These are phyloP conservation scores for Fusarium drepaniforme DNA, from an alignment of 2,329 filamentous ascomycete species.

Conservation along the genomic window DNA sequence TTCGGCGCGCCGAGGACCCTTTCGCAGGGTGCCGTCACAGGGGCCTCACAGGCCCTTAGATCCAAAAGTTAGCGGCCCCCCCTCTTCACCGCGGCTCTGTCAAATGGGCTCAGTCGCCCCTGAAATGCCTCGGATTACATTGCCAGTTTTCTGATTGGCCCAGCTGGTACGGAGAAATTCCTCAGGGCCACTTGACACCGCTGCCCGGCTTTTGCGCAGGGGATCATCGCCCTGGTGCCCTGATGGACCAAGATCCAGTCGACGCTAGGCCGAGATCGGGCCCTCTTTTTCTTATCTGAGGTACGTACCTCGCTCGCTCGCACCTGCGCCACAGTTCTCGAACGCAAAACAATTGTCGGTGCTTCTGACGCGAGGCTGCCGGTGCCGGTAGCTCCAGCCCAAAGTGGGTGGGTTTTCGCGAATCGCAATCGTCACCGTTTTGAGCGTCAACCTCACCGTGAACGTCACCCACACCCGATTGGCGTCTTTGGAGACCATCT, in stretches of 20 bases:
- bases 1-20: slow-evolving; percentile 22
- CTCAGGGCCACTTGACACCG: slow-evolving; percentile 31
- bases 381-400: slow-evolving; percentile 13
- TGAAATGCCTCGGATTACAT: slow-evolving; percentile 47
- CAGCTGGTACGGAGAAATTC: slow-evolving; percentile 38
- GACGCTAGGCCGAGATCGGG: slow-evolving; percentile 44
- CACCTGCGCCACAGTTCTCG: slow-evolving; percentile 14
- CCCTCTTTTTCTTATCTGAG: slow-evolving; percentile 39
- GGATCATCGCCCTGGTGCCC: slow-evolving; percentile 28
- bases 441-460: slow-evolving; percentile 4
- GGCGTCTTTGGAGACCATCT: not conserved
- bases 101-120: slow-evolving; percentile 38
- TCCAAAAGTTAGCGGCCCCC: slow-evolving; percentile 34
- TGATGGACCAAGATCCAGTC: slow-evolving; percentile 42
- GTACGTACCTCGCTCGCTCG: not conserved
- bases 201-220: slow-evolving; percentile 38
- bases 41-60: slow-evolving; percentile 22
- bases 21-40: slow-evolving; percentile 34
- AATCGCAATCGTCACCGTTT: slow-evolving; percentile 13
- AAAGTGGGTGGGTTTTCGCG: slow-evolving; percentile 13
- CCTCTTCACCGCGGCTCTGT: slow-evolving; percentile 44
- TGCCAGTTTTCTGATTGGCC: slow-evolving; percentile 38
- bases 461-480: slow-evolving; percentile 7
- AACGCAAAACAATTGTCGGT: not conserved
- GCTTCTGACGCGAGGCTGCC: slow-evolving; percentile 16